These are phyloP conservation scores for Heliocybe sulcata DNA, from an alignment of 1,284 basidiomycete genomes.

Conservation along the genomic window DNA sequence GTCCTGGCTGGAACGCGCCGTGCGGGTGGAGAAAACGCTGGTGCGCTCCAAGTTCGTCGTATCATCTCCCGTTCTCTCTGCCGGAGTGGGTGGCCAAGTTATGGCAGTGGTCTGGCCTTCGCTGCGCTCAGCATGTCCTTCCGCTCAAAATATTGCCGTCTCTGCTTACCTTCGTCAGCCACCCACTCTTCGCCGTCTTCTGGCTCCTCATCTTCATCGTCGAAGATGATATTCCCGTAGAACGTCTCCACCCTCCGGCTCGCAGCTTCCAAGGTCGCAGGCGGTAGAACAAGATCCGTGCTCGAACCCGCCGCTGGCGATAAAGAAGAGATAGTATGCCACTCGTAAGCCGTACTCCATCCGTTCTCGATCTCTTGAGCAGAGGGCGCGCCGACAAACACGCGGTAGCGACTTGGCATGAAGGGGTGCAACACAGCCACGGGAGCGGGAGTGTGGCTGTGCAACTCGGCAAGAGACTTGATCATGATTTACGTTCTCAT, in stretches of 20 bases:
- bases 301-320: slow-evolving; percentile 7
- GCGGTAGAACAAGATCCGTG: slow-evolving; percentile 22
- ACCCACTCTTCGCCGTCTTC: slow-evolving; percentile 12
- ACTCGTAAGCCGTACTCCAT: slow-evolving; percentile 14
- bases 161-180: slow-evolving; percentile 12
- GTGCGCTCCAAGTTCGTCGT: background rate
- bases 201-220: slow-evolving; percentile 30
- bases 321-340: slow-evolving; percentile 28
- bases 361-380: no score
- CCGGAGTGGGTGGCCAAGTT: slow-evolving; percentile 45
- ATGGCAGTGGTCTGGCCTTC: slow-evolving; percentile 39
- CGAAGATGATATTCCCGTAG: slow-evolving; percentile 61
- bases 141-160: slow-evolving; percentile 3
- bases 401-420: no score
- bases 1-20: background rate
- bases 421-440: no score
- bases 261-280: slow-evolving; percentile 51
- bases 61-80: background rate
- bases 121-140: background rate
- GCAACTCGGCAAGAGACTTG: no score
- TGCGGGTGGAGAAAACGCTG: background rate
- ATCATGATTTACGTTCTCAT: no score
- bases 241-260: slow-evolving; percentile 55
- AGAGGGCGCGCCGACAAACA: no score
- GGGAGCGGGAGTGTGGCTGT: no score